phyloP scores from a whole-genome alignment of 176 grass and related monocot species.

The Echinochloa phyllopogon region DNA sequence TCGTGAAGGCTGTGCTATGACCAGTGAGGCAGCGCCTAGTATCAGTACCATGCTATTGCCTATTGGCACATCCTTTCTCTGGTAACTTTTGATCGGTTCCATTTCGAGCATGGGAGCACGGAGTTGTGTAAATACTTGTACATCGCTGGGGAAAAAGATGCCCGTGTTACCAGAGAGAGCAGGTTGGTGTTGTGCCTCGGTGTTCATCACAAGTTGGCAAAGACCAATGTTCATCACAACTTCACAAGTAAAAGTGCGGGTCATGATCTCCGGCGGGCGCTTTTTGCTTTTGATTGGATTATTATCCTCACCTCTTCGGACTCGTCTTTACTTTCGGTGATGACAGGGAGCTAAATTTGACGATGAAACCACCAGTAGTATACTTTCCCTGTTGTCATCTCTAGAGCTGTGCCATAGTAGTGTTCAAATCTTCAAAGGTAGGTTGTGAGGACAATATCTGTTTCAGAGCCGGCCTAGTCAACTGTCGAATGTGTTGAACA shows the following conservation, averaged over 20 bases:
- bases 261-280: background rate
- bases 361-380: background rate
- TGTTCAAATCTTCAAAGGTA: too few relatives aligned
- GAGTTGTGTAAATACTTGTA: background rate
- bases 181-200: background rate
- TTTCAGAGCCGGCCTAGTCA: background rate
- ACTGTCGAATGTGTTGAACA: background rate
- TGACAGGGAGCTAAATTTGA: background rate
- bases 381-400: background rate
- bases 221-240: background rate
- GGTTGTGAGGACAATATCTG: background rate
- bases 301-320: background rate
- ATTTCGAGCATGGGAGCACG: background rate
- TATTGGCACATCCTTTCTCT: background rate
- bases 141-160: background rate
- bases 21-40: background rate
- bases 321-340: background rate
- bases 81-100: background rate
- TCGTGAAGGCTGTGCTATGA: background rate
- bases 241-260: background rate
- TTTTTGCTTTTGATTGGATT: slow-evolving; percentile 14
- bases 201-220: background rate
- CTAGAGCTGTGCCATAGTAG: background rate
- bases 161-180: background rate
- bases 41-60: background rate